Evolutionary conservation across 1,284 basidiomycete species (phyloP), one percentile per base, ranked within the genome.

Genomic region (Ustilago cynodontis): DNA sequence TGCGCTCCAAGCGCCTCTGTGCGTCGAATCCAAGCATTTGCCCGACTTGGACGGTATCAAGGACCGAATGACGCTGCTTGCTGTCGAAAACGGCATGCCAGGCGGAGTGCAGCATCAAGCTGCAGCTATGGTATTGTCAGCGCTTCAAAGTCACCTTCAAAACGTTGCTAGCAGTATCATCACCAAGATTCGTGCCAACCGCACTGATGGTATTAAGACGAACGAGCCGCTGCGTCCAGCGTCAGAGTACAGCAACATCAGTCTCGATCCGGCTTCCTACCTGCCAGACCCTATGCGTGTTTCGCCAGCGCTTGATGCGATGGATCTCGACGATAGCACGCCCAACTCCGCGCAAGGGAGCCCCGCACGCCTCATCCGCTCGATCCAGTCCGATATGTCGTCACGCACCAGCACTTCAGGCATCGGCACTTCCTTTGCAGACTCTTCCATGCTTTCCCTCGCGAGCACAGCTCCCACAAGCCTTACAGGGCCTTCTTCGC

Each of bases 61-160:
- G 26, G 87, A 87, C 61, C 78, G 87, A 6, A 88, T 88, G 87
- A 80, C 84, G 22, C 63, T 86, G 9, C 62, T 85, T 14, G 86
- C 87, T 4, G 86, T 86, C 41, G 85, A 87, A 53, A 79, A 78
- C 1, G 86, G 86, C 11, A 73, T 88, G 59, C 53, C 71, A 0
- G 82, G 80, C 1, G 87, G 87, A 14, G 83, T 86, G 3, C 80
- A 85, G 22, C 64, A 76, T 1, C 78, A 86, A 52, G 86, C 86
- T 2, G 86, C 85, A 5, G 85, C 85, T 10, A 71, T 87, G 58
- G 71, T 85, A 11, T 71, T 84, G 20, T 72, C 80, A 10, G 86
- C 86, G 10, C 71, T 87, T 9, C 83, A 87, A 56, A 72, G 73
- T 43, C 83, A 86, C 47, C 52, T 86, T 29, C 85, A 83, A 29